Evolutionary conservation across 176 grass and related monocot species (phyloP).

Genomic region (Musa acuminata): DNA sequence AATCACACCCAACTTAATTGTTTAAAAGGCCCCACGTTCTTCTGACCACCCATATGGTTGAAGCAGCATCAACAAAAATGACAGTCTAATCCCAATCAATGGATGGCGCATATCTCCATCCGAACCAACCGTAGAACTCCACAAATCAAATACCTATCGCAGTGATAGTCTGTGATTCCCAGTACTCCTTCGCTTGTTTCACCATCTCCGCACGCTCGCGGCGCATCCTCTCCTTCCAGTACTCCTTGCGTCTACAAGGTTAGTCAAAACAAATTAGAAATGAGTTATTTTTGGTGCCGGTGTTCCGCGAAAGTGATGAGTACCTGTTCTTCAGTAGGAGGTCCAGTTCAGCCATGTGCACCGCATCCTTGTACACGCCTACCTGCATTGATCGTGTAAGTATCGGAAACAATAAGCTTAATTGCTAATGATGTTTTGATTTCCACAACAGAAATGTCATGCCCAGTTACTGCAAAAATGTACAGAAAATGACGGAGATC

Average conservation of each 20-base stretch:
- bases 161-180: slow-evolving; percentile 36
- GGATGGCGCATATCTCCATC: no score
- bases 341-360: slow-evolving; percentile 62
- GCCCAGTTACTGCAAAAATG: neutral
- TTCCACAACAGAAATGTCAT: neutral
- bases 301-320: neutral
- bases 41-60: no score
- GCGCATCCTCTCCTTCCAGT: slow-evolving; percentile 41
- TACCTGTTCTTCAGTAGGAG: slow-evolving; percentile 50
- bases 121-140: neutral
- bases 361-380: slow-evolving; percentile 36
- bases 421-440: neutral
- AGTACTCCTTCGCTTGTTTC: slow-evolving; percentile 73
- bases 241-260: slow-evolving; percentile 38
- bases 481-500: neutral
- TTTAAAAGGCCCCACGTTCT: no score
- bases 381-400: slow-evolving; percentile 17
- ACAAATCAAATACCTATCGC: neutral
- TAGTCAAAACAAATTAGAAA: neutral
- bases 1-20: no score
- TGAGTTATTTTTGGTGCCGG: neutral
- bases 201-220: slow-evolving; percentile 45
- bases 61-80: no score
- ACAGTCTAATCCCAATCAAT: no score
- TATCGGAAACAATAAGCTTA: neutral